Percentiles rank a stretch among this genome's conserved stretches.
Conservation (phyloP, 2,329 filamentous ascomycete genomes). For the Scedosporium boydii region DNA sequence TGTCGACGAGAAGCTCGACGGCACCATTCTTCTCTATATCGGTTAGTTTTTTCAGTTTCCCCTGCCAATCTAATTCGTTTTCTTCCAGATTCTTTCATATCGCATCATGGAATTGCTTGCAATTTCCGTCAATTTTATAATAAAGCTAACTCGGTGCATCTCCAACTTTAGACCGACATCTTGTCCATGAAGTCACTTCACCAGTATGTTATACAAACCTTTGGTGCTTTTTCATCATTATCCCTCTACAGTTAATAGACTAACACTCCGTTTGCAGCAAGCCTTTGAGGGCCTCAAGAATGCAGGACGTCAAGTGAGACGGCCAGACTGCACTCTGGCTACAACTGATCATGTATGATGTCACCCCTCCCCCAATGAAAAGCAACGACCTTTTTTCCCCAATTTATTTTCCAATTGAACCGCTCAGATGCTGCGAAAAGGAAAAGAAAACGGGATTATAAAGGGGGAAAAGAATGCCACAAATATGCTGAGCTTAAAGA, state of each 20-base stretch:
- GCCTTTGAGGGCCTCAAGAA: conserved; percentile 94
- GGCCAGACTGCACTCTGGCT: conserved; percentile 92
- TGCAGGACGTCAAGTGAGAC: conserved; percentile 75
- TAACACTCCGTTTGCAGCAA: conserved; percentile 51
- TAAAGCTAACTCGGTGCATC: not conserved
- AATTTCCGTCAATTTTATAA: not conserved
- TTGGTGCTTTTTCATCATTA: no score
- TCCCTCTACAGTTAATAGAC: conserved; percentile 4
- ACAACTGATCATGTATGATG: conserved; percentile 85
- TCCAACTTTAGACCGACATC: conserved; percentile 62
- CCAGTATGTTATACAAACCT: conserved; percentile 48
- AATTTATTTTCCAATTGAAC: not conserved
- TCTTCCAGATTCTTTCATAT: not conserved
- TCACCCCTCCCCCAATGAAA: not conserved
- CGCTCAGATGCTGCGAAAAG: not conserved
- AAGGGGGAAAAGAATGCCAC: no score
- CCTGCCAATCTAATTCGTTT: not conserved
- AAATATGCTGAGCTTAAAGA: not conserved
- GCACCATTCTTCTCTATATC: conserved; percentile 88
- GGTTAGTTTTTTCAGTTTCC: conserved; percentile 43
- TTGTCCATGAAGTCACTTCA: conserved; percentile 97
- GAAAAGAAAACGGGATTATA: no score
- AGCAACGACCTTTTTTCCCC: conserved; percentile 6
- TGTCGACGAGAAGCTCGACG: conserved; percentile 90
- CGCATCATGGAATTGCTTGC: not conserved